These are phyloP conservation scores for Hyaloperonospora brassicae DNA, from an alignment of 352 stramenopile genomes.

Conservation along the genomic window DNA sequence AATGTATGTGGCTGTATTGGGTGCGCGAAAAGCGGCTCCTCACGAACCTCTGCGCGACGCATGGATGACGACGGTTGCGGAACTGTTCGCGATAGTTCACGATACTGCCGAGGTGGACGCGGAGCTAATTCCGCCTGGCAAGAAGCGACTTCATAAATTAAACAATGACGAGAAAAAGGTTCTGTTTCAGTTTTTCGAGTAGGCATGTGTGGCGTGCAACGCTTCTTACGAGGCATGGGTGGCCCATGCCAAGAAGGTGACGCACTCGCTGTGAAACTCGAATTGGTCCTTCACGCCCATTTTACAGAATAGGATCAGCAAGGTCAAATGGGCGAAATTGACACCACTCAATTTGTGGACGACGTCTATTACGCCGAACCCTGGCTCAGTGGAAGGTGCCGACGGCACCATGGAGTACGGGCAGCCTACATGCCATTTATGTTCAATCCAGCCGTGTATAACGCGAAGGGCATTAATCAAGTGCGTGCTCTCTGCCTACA, in stretches of 20 bases:
- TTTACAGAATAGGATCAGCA: not conserved
- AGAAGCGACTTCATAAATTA: not conserved
- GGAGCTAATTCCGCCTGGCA: not conserved
- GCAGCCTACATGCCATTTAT: too few species aligned
- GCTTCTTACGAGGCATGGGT: not conserved
- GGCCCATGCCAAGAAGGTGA: not conserved
- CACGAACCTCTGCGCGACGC: not conserved
- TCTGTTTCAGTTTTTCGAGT: not conserved
- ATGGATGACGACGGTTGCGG: not conserved
- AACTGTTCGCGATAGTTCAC: not conserved
- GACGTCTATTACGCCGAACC: too few species aligned
- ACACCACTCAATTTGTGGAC: constrained; percentile 1
- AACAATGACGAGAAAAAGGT: not conserved
- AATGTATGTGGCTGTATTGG: too few species aligned
- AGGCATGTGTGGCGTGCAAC: too few species aligned
- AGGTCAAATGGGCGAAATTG: not conserved
- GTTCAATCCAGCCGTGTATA: too few species aligned
- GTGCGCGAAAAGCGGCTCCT: too few species aligned
- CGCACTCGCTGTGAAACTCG: not conserved
- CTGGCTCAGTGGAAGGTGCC: too few species aligned
- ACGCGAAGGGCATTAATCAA: too few species aligned
- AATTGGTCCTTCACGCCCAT: constrained; percentile 5
- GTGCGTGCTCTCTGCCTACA: too few species aligned
- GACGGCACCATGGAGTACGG: too few species aligned
- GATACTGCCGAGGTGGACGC: not conserved